phyloP scores from a whole-genome alignment of 1,139 yeast genomes.

The Saccharomyces hybrid region DNA sequence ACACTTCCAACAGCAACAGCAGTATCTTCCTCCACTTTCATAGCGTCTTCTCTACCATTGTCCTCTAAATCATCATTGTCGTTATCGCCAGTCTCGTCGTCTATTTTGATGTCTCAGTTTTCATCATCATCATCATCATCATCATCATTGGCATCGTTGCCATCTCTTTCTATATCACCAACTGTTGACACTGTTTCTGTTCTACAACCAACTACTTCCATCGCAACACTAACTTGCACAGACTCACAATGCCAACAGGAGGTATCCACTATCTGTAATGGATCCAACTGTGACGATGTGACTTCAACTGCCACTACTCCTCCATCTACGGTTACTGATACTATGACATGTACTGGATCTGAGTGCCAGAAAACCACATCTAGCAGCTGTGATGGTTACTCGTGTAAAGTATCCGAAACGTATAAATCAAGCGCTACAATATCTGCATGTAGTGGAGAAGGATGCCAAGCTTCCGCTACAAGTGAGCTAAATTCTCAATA shows the following conservation, averaged over 20 bases:
- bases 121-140: neutral
- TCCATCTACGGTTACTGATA: neutral
- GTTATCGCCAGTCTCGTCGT: neutral
- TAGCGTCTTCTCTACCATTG: neutral
- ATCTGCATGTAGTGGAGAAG: neutral
- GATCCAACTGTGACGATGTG: neutral
- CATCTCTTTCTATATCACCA: neutral
- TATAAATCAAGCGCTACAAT: neutral
- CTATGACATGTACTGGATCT: conserved; percentile 6
- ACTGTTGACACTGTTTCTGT: neutral
- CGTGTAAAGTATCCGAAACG: neutral
- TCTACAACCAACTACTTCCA: neutral
- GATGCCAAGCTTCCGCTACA: neutral
- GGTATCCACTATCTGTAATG: neutral
- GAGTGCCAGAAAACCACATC: conserved; percentile 1
- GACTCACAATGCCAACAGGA: neutral
- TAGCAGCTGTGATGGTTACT: neutral
- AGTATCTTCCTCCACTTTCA: neutral
- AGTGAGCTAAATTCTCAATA: neutral
- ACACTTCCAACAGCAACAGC: neutral
- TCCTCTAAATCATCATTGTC: neutral
- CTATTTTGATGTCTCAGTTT: neutral
- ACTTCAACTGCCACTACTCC: neutral
- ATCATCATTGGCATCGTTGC: neutral
- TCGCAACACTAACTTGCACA: neutral